Evolutionary conservation across 805 yeast species (phyloP).

Genomic region (Candida berthetii): DNA sequence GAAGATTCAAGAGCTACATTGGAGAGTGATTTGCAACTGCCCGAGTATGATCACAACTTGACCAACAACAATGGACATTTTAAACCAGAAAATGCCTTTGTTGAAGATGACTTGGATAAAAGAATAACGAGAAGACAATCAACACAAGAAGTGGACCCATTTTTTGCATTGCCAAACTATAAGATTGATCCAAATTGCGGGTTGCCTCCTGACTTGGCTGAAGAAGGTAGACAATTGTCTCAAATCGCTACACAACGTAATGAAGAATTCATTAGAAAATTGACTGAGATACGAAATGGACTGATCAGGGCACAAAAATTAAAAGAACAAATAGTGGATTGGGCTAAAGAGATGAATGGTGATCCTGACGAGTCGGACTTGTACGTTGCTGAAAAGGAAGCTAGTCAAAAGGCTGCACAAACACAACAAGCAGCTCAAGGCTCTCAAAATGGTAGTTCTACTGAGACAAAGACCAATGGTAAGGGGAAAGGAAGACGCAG

Average conservation of each 20-base stretch:
- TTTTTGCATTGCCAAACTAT: slow-evolving; percentile 56
- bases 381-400: slow-evolving; percentile 23
- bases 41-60: slow-evolving; percentile 27
- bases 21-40: slow-evolving; percentile 60
- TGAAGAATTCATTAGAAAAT: slow-evolving; percentile 80
- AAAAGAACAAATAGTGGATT: slow-evolving; percentile 60
- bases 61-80: slow-evolving; percentile 1
- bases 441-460: slow-evolving; percentile 11
- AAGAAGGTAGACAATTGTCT: slow-evolving; percentile 63
- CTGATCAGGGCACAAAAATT: slow-evolving; percentile 73
- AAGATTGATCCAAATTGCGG: slow-evolving; percentile 40
- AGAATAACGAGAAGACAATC: slow-evolving; percentile 21
- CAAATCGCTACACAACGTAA: slow-evolving; percentile 78
- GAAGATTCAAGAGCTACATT: slow-evolving; percentile 71
- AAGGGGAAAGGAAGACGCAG: background rate
- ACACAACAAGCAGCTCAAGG: slow-evolving; percentile 14
- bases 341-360: slow-evolving; percentile 86
- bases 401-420: slow-evolving; percentile 23
- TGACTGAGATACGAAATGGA: slow-evolving; percentile 68
- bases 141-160: slow-evolving; percentile 44
- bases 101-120: slow-evolving; percentile 17
- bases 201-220: slow-evolving; percentile 49
- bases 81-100: slow-evolving; percentile 8
- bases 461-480: slow-evolving; percentile 3
- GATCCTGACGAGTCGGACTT: slow-evolving; percentile 41